Evolutionary conservation across 202 grass and related monocot species (phyloP).

Genomic region (Schoenoplectus triqueter): DNA sequence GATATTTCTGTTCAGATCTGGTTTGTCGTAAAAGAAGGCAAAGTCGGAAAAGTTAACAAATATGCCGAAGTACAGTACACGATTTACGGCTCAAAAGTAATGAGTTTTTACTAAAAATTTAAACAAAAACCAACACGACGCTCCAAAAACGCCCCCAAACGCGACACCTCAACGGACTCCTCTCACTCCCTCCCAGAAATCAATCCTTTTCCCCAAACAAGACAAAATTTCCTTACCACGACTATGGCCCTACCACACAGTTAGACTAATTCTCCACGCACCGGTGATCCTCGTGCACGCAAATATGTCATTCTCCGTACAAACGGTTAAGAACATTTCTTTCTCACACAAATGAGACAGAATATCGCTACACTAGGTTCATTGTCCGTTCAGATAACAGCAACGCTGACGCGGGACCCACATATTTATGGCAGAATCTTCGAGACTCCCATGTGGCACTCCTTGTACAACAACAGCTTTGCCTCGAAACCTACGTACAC

Average conservation of each 20-base stretch:
- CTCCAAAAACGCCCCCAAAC: background rate
- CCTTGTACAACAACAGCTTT: background rate
- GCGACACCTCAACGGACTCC: background rate
- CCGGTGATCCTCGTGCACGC: background rate
- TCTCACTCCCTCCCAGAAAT: background rate
- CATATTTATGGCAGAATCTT: background rate
- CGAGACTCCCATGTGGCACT: conserved; percentile 13
- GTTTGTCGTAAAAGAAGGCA: background rate
- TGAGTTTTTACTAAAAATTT: background rate
- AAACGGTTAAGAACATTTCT: conserved; percentile 23
- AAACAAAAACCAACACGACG: background rate
- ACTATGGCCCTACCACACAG: background rate
- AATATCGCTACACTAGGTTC: background rate
- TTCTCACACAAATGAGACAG: background rate
- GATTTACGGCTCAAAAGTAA: background rate
- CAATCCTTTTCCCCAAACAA: background rate
- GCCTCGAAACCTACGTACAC: background rate
- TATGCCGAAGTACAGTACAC: background rate
- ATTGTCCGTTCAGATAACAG: background rate
- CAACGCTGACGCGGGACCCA: background rate
- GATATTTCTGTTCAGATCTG: background rate
- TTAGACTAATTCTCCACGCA: background rate
- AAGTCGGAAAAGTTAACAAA: background rate
- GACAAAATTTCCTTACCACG: background rate
- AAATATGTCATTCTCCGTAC: background rate